These are phyloP conservation scores for Phytopythium oedochilum DNA, from an alignment of 352 stramenopile genomes.

Conservation along the genomic window DNA sequence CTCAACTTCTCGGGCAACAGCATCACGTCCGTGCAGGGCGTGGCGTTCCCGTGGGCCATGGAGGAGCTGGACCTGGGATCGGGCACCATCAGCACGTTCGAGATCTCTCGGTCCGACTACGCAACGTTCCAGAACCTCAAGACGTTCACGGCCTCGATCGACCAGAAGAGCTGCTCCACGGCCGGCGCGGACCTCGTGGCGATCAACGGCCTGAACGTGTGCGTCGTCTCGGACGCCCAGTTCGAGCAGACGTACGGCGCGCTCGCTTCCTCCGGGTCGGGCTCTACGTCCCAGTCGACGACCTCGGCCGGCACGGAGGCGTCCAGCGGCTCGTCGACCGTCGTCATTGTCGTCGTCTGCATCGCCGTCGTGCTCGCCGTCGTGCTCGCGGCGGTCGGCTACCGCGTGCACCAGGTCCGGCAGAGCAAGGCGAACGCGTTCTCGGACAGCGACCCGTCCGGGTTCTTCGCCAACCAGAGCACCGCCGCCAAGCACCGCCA, in stretches of 20 bases:
- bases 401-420: constrained; percentile 37
- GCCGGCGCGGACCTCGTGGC: constrained; percentile 36
- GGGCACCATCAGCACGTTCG: constrained; percentile 54
- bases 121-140: constrained; percentile 42
- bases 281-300: constrained; percentile 16
- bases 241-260: constrained; percentile 47
- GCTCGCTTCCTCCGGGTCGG: not conserved
- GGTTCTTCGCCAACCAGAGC: constrained; percentile 54
- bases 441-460: constrained; percentile 18
- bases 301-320: constrained; percentile 8
- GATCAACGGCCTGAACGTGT: constrained; percentile 31
- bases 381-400: constrained; percentile 44
- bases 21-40: constrained; percentile 48
- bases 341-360: constrained; percentile 56
- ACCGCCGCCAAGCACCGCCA: constrained; percentile 18
- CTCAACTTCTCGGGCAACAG: constrained; percentile 59
- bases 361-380: constrained; percentile 42
- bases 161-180: constrained; percentile 37
- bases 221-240: constrained; percentile 59
- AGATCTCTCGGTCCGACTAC: constrained; percentile 63
- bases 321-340: constrained; percentile 30
- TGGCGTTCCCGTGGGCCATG: constrained; percentile 49
- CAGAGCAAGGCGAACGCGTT: constrained; percentile 14
- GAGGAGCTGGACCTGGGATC: constrained; percentile 40
- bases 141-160: constrained; percentile 33